A percentile compares a stretch with the other conserved stretches of the same genome.
Conservation (phyloP, 805 yeast genomes). For the Torulaspora indica region DNA sequence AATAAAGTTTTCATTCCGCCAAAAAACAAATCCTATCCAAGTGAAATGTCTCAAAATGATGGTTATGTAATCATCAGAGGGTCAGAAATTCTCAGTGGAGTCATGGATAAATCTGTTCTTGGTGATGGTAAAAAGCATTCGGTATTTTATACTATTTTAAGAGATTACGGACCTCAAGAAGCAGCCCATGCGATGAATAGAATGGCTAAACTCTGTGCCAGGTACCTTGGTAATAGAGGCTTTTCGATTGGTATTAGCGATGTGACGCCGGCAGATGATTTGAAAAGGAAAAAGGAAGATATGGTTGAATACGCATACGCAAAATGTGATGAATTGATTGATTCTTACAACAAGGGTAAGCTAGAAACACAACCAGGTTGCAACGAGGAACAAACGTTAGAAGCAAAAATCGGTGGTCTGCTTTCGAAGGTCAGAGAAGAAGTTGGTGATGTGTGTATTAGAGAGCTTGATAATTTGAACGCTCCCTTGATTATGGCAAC, state of each 20-base stretch:
- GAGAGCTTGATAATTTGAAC: constrained; percentile 80
- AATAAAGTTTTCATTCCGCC: constrained; percentile 88
- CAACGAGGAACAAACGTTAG: constrained; percentile 96
- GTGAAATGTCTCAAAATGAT: constrained; percentile 96
- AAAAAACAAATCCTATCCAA: constrained; percentile 55
- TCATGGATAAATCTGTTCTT: constrained; percentile 91
- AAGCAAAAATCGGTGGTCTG: constrained; percentile 94
- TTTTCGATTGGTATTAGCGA: constrained; percentile 96
- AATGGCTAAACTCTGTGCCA: constrained; percentile 98
- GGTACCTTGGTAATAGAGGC: constrained; percentile 91
- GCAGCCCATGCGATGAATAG: constrained; percentile 97
- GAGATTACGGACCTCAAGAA: constrained; percentile 96
- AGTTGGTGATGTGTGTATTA: constrained; percentile 96
- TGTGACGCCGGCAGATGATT: constrained; percentile 85
- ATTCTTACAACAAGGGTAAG: constrained; percentile 71
- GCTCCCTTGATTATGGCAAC: constrained; percentile 99
- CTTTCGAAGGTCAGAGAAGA: constrained; percentile 97
- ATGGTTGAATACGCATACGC: constrained; percentile 88
- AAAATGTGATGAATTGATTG: constrained; percentile 87
- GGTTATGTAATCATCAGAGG: constrained; percentile 90
- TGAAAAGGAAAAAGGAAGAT: constrained; percentile 72
- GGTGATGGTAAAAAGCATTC: constrained; percentile 99
- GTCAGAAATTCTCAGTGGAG: constrained; percentile 83
- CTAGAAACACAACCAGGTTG: constrained; percentile 99
- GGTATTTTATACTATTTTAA: constrained; percentile 86